phyloP scores from a whole-genome alignment of 2,329 filamentous ascomycete genomes.

The Trichoderma arundinaceum region DNA sequence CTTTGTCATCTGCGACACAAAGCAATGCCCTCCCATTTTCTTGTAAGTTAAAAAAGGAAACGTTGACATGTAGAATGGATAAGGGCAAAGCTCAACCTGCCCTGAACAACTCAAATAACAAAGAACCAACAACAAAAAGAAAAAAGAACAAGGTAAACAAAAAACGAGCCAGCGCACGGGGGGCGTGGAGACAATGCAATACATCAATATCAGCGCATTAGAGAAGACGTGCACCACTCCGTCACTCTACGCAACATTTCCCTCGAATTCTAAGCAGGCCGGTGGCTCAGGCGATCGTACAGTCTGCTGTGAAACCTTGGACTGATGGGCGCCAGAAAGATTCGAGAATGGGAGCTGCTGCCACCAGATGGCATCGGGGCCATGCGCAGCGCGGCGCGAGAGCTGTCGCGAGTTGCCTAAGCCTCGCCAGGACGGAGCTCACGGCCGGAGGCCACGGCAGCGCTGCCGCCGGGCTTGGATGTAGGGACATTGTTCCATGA shows the following conservation, averaged over 20 bases:
- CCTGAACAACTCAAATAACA: background rate
- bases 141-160: background rate
- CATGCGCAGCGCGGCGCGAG: conserved; percentile 35
- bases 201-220: conserved; percentile 8
- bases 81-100: background rate
- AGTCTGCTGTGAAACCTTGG: conserved; percentile 24
- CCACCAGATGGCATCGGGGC: conserved; percentile 19
- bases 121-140: background rate
- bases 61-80: background rate
- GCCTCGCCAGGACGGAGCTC: conserved; percentile 55
- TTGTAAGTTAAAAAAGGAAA: background rate
- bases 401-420: conserved; percentile 45
- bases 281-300: conserved; percentile 17
- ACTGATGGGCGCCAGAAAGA: conserved; percentile 16
- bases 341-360: conserved; percentile 11
- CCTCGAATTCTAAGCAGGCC: background rate
- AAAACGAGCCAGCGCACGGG: background rate
- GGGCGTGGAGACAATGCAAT: conserved; percentile 2
- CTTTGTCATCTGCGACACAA: background rate
- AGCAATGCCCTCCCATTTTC: background rate
- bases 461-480: conserved; percentile 50
- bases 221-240: background rate
- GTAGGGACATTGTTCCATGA: conserved; percentile 79
- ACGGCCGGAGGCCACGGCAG: conserved; percentile 61
- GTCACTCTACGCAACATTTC: background rate